Evolutionary conservation across 2,329 filamentous ascomycete species (phyloP).

Genomic region (Aspergillus sergii): DNA sequence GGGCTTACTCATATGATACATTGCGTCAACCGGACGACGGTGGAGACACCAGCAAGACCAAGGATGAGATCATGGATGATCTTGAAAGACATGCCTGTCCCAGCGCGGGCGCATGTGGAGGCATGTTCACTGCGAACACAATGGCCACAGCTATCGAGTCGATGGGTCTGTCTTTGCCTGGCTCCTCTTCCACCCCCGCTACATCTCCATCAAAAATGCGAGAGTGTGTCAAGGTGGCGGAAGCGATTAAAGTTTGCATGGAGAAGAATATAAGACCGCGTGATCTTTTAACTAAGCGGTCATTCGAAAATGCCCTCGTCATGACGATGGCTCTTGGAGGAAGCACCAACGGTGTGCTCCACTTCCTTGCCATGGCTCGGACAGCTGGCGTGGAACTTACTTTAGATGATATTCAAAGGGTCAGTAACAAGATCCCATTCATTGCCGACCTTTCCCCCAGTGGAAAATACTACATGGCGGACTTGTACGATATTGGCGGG

Average conservation of each 20-base stretch:
- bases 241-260: slow-evolving; percentile 78
- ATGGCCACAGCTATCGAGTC: slow-evolving; percentile 91
- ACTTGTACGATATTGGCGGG: slow-evolving; percentile 82
- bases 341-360: slow-evolving; percentile 84
- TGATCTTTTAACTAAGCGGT: slow-evolving; percentile 75
- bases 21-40: slow-evolving; percentile 70
- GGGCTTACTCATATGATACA: slow-evolving; percentile 76
- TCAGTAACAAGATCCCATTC: slow-evolving; percentile 81
- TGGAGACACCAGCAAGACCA: slow-evolving; percentile 65
- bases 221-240: slow-evolving; percentile 79
- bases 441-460: slow-evolving; percentile 83
- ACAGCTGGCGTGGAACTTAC: slow-evolving; percentile 77
- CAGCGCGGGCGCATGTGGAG: slow-evolving; percentile 77
- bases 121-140: slow-evolving; percentile 95
- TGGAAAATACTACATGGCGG: slow-evolving; percentile 84
- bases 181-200: slow-evolving; percentile 81
- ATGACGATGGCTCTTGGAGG: slow-evolving; percentile 92
- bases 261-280: slow-evolving; percentile 79
- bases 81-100: slow-evolving; percentile 79
- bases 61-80: slow-evolving; percentile 80
- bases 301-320: slow-evolving; percentile 86
- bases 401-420: slow-evolving; percentile 79
- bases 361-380: slow-evolving; percentile 88
- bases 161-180: slow-evolving; percentile 80
- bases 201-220: slow-evolving; percentile 80